Evolutionary conservation across 306 rosid species (phyloP), one percentile per base, ranked within the genome.

Genomic region (Rosa rugosa): DNA sequence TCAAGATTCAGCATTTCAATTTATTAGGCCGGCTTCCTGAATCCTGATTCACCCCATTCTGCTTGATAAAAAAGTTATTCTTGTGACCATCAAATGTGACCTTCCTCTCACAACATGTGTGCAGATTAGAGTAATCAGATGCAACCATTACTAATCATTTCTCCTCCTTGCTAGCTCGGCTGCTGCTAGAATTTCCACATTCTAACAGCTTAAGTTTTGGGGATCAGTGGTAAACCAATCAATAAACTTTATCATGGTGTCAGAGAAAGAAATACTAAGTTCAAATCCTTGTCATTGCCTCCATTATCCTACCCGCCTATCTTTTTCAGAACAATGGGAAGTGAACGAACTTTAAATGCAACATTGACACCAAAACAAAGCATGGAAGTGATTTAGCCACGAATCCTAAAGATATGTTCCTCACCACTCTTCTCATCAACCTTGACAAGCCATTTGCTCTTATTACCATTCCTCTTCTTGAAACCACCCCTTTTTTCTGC

Each of bases 381-480:
- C 38, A 38, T 40, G 67, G 25, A n/a, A 50, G 8, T 73, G 67
- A 56, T 6, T 54, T 73, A 73, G 51, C 40, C 67, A 22, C 87
- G 85, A 31, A 87, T 78, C 77, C 90, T 81, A 70, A 84, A 90
- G 68, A 92, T 87, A 64, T 87, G 95, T 80, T 92, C 93, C 66
- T 88, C 95, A 49, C 95, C 94, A 72, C 87, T 88, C 60, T 90
- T 83, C 82, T 92, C 84, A 82, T 92, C 97, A 75, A 87, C 73
- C 80, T 83, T 83, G 38, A 77, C 83, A 64, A 87, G 75, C 92
- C 94, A 92, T 82, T 69, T 80, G 75, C 93, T 92, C 84, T 85
- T 90, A 3, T 75, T 40, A 66, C 49, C 53, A 76, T 25, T 53
- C 68, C 77, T 77, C 74, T 64, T 75, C 75, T 40, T 67, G 16